Conservation (phyloP, 2,329 filamentous ascomycete genomes). For the Ilyonectria robusta region DNA sequence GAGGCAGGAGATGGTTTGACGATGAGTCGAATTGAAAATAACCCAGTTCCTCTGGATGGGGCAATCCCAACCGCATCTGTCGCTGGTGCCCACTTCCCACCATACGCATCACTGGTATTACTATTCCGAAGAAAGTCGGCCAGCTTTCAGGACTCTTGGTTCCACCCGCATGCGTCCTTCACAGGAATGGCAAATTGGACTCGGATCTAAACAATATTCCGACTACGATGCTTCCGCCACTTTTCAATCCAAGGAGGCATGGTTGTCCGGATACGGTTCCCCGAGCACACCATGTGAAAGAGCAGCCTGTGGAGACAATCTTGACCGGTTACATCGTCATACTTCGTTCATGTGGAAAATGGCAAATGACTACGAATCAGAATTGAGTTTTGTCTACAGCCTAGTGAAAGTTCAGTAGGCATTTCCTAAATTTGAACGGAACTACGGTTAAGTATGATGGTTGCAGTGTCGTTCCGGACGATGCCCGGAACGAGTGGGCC, state of each 20-base stretch:
- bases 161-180: too few species aligned
- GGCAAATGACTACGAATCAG: neutral
- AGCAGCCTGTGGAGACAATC: neutral
- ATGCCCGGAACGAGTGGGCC: neutral
- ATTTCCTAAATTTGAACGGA: neutral
- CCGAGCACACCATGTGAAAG: neutral
- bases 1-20: too few species aligned
- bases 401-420: neutral
- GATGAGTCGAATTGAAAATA: too few species aligned
- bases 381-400: neutral
- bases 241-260: neutral
- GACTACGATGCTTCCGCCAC: too few species aligned
- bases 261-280: neutral
- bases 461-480: neutral
- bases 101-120: too few species aligned
- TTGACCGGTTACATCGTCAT: neutral
- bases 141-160: too few species aligned
- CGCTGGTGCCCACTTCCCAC: too few species aligned
- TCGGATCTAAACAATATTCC: too few species aligned
- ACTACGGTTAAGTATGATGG: neutral
- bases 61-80: too few species aligned
- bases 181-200: too few species aligned
- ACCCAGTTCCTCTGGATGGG: too few species aligned
- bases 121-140: too few species aligned
- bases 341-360: neutral